Conservation (phyloP, 495 filamentous ascomycete species). For the Chaetomium tenue region DNA sequence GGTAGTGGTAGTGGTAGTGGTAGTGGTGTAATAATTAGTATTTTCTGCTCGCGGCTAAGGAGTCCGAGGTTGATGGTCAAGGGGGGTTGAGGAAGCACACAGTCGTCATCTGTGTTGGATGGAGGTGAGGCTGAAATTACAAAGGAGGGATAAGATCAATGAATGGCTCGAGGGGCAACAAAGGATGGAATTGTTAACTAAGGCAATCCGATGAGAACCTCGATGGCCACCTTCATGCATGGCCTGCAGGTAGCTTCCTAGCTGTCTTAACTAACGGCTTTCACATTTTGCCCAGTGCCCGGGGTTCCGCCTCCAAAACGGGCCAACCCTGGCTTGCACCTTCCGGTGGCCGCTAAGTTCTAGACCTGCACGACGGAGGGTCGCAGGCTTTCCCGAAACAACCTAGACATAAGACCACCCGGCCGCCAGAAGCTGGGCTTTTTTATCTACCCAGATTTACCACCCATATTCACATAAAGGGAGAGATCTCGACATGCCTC, state of each 20-base stretch:
- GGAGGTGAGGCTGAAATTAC: not conserved
- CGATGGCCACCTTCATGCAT: not conserved
- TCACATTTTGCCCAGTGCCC: not conserved
- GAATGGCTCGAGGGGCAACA: not conserved
- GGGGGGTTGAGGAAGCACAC: not conserved
- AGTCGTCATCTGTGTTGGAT: not conserved
- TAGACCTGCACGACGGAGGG: not conserved
- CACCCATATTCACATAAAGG: too few species aligned
- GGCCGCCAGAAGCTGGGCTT: too few species aligned
- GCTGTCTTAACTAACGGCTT: not conserved
- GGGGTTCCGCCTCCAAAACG: not conserved
- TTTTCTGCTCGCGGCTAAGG: too few species aligned
- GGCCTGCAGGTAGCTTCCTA: too few species aligned
- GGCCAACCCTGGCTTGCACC: slow-evolving; percentile 4
- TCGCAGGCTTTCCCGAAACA: not conserved
- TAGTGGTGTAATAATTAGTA: not conserved
- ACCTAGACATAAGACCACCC: not conserved
- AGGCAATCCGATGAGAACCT: slow-evolving; percentile 11
- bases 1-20: not conserved
- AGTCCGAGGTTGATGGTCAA: not conserved
- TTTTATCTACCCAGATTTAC: too few species aligned
- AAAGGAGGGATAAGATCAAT: not conserved
- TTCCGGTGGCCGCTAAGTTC: not conserved
- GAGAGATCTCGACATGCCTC: not conserved
- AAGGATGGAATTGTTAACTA: not conserved